Base-by-base conservation (phyloP, 2,329 filamentous ascomycete genomes). In the Basipetospora sp. region DNA sequence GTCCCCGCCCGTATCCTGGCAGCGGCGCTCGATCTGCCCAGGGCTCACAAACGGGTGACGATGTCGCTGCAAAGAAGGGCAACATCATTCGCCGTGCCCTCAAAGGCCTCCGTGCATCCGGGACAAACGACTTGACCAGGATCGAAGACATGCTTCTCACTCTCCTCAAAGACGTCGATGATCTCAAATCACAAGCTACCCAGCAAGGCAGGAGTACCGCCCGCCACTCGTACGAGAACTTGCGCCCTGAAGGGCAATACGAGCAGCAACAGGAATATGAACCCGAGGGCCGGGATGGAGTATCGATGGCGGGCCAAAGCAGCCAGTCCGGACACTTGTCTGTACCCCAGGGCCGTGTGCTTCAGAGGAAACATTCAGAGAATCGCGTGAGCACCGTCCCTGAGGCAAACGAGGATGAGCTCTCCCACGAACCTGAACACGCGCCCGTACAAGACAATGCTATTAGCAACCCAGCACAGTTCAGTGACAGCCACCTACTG, bases 41-140 rank as follows among this genome's bases (percentile, higher is more conserved):
- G 42, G 70, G 59, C 15, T 77, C 73, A 8, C 68, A 73, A 44
- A 60, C 65, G 4, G 69, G 69, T 34, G 73, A 77, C 28, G 72
- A 77, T 40, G 50, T 64, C 16, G 65, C 78, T 16, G 67, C 71
- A 31, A 94, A 94, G 71, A 86, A 85, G 53, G 82, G 85, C 58
- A 94, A 85, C 52, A 73, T 98, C n/a, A 90, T 96, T 62, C 82
- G 80, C 50, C 77, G 88, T 44, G 90, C 90, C n/a, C 66, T 98
- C 35, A 88, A 92, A 54, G 87, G 87, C 3, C 65, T 98, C 35
- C 85, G 85, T 48, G 72, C 80, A 52, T 92, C 90, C 62, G 88
- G 85, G 36, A 77, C 80, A 6, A 88, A 81, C 49, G 90, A 98
- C 48, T 71, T 94, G 36, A 74, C 77, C 45, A 81, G 85, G 48